Evolutionary conservation across 257 asterid genomes (phyloP), one percentile per base, ranked within the genome.

Genomic region (Solanum habrochaites): DNA sequence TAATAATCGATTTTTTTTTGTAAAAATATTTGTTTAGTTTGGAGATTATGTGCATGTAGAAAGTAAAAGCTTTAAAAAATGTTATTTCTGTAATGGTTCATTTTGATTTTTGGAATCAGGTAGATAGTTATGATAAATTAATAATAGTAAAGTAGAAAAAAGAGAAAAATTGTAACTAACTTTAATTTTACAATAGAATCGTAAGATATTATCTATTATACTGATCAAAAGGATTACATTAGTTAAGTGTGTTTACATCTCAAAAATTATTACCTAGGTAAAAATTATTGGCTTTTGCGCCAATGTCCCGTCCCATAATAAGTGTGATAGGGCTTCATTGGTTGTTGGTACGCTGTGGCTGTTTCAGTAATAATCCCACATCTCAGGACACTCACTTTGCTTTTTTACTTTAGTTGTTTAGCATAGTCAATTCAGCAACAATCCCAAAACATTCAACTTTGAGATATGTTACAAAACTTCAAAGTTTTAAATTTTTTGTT

Each of bases 371-470:
- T 82, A 78, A 88, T 78, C 93, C 90, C 87, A 92, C 77, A 77
- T 56, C 90, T 85, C 89, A 83, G 90, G 90, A 86, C 83, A 77
- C 27, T 42, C 27, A 56, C n/a, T 74, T 67, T 20, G 45, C 66
- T 16, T 60, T 11, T 56, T 85, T 77, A 32, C 75, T 45, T 43
- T 67, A 67, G 73, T 37, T 67, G 39, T 69, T 88, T 80, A 27
- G 67, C 18, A 47, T 42, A 47, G 67, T 80, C 67, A 80, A 80
- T 29, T 80, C 64, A 49, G 78, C 85, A 70, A 70, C 71, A 88
- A 88, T 86, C 94, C 93, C 88, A 86, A 88, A 83, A 40, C 73
- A 72, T 85, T 86, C 77, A 86, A 86, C 86, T 81, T 86, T 42
- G 43, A 67, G 77, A 78, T 20, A 56, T 58, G 66, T 58, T 56